Evolutionary conservation across 768 basidiomycete species (phyloP).

Genomic region (Tylopilus rubrobrunneus): DNA sequence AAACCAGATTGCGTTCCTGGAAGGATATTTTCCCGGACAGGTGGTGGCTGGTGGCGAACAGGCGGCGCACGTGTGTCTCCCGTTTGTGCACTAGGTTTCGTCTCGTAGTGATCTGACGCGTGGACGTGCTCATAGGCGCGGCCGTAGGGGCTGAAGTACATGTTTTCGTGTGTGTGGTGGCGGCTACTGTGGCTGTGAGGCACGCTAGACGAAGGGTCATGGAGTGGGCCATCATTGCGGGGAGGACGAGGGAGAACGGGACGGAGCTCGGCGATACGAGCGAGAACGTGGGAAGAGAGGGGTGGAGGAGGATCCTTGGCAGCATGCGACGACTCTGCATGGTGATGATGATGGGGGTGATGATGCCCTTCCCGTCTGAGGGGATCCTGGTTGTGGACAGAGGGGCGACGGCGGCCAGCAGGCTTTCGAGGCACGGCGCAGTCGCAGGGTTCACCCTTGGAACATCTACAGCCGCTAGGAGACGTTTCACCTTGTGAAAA

Average conservation of each 20-base stretch:
- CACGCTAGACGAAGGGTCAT: conserved; percentile 45
- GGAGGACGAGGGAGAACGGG: conserved; percentile 67
- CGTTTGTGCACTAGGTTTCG: conserved; percentile 11
- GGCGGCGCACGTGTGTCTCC: conserved; percentile 22
- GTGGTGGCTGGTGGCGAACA: conserved; percentile 16
- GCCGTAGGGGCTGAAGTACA: conserved; percentile 62
- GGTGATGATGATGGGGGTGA: conserved; percentile 15
- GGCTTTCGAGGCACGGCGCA: conserved; percentile 54
- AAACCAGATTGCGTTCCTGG: conserved; percentile 22
- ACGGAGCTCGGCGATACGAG: conserved; percentile 61
- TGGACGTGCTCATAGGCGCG: conserved; percentile 58
- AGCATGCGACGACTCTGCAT: conserved; percentile 13
- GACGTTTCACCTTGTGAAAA: conserved; percentile 42
- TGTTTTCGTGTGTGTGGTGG: conserved; percentile 48
- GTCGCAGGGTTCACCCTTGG: conserved; percentile 45
- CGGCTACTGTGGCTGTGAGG: conserved; percentile 40
- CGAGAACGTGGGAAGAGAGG: conserved; percentile 48
- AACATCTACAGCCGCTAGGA: conserved; percentile 47
- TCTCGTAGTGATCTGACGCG: conserved; percentile 32
- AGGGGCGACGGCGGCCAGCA: conserved; percentile 33
- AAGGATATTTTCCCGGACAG: conserved; percentile 27
- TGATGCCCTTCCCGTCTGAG: conserved; percentile 28
- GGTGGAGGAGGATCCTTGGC: conserved; percentile 16
- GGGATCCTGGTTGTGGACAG: conserved; percentile 27
- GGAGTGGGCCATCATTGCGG: conserved; percentile 36